Conservation (phyloP, 306 rosid genomes). For the peach (Prunus persica) region DNA sequence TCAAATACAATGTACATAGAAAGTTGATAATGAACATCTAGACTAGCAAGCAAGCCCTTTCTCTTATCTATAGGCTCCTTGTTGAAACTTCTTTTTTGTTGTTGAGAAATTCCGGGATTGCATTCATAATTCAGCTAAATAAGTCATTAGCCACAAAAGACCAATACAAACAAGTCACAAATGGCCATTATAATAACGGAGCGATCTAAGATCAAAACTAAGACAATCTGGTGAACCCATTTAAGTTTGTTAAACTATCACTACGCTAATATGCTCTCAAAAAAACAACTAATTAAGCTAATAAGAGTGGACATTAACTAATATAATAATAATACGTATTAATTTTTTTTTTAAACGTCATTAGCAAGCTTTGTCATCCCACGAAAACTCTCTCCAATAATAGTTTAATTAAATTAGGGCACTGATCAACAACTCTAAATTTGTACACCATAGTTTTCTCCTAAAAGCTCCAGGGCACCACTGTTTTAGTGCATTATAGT, state of each 20-base stretch:
- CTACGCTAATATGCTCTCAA: background rate
- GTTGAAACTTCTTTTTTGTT: no score
- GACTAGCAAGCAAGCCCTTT: background rate
- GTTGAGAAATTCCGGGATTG: no score
- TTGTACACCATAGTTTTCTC: background rate
- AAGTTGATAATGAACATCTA: no score
- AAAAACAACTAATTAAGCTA: background rate
- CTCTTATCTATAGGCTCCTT: background rate
- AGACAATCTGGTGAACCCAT: background rate
- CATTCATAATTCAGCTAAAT: no score
- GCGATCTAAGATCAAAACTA: no score
- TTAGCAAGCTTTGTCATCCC: slow-evolving; percentile 6
- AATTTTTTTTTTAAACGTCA: background rate
- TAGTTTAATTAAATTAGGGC: background rate
- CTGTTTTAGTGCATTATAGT: background rate
- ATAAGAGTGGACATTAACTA: background rate
- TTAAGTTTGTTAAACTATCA: background rate
- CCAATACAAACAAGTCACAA: no score
- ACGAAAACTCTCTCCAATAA: background rate
- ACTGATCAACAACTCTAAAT: slow-evolving; percentile 8
- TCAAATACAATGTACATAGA: no score
- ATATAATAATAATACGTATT: background rate
- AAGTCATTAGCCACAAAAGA: no score
- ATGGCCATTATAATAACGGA: no score
- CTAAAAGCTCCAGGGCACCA: background rate